phyloP scores from a whole-genome alignment of 495 filamentous ascomycete species.

The Neurospora cerealis region DNA sequence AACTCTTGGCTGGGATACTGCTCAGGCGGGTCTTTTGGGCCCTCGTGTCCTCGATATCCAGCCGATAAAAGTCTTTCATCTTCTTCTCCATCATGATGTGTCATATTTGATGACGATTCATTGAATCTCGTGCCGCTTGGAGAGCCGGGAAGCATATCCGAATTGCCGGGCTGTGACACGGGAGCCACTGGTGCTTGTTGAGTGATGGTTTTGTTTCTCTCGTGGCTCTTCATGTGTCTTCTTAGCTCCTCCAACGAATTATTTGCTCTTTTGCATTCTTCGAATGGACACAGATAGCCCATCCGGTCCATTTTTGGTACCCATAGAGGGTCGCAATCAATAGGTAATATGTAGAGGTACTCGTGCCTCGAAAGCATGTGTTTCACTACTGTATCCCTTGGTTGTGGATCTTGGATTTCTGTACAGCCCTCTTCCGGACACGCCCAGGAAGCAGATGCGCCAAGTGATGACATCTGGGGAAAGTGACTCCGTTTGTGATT shows the following conservation, averaged over 20 bases:
- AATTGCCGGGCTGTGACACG: neutral
- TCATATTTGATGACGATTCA: too few relatives aligned
- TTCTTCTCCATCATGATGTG: too few relatives aligned
- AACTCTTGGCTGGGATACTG: neutral
- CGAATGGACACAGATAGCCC: neutral
- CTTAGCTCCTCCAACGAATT: neutral
- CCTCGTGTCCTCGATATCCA: neutral
- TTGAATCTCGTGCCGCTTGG: too few relatives aligned
- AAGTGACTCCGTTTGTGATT: too few relatives aligned
- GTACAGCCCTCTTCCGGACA: neutral
- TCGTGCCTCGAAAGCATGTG: neutral
- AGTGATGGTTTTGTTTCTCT: neutral
- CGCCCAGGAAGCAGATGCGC: too few relatives aligned
- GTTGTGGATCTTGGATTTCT: neutral
- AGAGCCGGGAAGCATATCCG: neutral
- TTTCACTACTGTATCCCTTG: neutral
- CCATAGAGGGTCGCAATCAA: neutral
- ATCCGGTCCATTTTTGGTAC: neutral
- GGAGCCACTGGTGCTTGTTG: neutral
- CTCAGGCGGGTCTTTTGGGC: neutral
- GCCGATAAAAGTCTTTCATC: too few relatives aligned
- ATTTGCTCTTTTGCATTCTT: fast-evolving
- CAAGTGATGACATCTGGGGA: too few relatives aligned
- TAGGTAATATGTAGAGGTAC: neutral
- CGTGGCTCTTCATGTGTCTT: neutral